These are phyloP conservation scores for Lasiosphaeris hirsuta DNA, from an alignment of 495 filamentous ascomycete species.

Conservation along the genomic window DNA sequence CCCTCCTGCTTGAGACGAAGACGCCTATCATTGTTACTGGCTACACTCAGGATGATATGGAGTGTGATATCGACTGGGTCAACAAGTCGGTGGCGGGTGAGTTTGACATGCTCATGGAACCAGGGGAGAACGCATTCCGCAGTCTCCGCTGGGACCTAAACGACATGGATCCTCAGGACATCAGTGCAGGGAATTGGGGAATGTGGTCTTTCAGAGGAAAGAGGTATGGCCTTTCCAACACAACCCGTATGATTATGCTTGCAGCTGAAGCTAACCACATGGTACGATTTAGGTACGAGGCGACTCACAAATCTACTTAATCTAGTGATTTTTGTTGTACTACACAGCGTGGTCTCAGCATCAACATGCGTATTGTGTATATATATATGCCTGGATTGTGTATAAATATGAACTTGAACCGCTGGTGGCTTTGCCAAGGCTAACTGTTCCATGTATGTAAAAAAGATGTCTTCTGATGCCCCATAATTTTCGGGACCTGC, in stretches of 20 bases:
- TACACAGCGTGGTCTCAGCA: no score
- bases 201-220: slow-evolving; percentile 96
- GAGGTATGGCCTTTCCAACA: slow-evolving; percentile 56
- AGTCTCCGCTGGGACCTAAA: slow-evolving; percentile 97
- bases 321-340: not conserved
- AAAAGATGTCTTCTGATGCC: no score
- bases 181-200: slow-evolving; percentile 95
- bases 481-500: no score
- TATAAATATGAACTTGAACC: no score
- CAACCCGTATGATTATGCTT: no score
- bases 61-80: slow-evolving; percentile 86
- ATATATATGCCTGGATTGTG: no score
- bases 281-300: slow-evolving; percentile 53
- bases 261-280: slow-evolving; percentile 25
- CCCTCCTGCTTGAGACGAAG: slow-evolving; percentile 89
- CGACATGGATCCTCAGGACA: slow-evolving; percentile 89
- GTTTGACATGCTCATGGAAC: slow-evolving; percentile 86
- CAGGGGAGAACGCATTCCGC: slow-evolving; percentile 89
- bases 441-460: no score
- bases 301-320: slow-evolving; percentile 46
- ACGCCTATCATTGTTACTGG: slow-evolving; percentile 89
- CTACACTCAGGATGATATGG: slow-evolving; percentile 93
- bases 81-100: slow-evolving; percentile 78
- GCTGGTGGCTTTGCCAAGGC: no score
- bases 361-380: no score